Evolutionary conservation across 148 eudicot species (phyloP).

Genomic region (Polygonum aviculare): DNA sequence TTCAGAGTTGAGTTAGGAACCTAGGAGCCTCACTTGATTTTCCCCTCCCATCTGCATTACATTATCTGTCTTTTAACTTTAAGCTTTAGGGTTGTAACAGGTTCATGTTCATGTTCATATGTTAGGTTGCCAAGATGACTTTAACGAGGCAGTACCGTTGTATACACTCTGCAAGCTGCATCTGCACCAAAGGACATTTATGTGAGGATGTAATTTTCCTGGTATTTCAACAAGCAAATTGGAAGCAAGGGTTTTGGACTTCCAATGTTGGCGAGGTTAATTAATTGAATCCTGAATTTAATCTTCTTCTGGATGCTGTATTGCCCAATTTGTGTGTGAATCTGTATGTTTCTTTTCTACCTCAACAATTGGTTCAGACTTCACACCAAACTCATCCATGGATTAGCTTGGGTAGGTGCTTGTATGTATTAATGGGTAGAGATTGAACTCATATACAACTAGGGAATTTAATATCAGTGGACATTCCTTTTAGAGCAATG

Average conservation of each 20-base stretch:
- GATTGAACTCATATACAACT: background rate
- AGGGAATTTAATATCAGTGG: background rate
- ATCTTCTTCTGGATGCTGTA: background rate
- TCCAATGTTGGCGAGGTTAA: conserved; percentile 43
- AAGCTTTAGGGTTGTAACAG: too few species aligned
- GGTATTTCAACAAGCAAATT: conserved; percentile 61
- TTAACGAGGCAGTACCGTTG: conserved; percentile 79
- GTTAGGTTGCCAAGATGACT: conserved; percentile 26
- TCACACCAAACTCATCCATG: background rate
- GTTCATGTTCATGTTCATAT: background rate
- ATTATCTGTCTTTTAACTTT: too few species aligned
- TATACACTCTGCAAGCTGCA: conserved; percentile 81
- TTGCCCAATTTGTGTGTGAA: background rate
- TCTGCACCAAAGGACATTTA: conserved; percentile 85
- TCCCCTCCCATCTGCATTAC: too few species aligned
- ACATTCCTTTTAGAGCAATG: background rate
- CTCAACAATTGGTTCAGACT: background rate
- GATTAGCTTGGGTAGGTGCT: background rate
- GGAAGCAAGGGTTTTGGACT: conserved; percentile 34
- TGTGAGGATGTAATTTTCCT: conserved; percentile 68
- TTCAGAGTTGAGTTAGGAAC: too few species aligned
- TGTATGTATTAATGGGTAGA: too few species aligned
- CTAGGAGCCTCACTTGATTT: too few species aligned
- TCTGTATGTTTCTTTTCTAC: background rate
- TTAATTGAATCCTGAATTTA: background rate